Percentiles rank a stretch among this genome's conserved stretches.
Conservation (phyloP, 305 asterid species). For the Euphrasia arctica region DNA sequence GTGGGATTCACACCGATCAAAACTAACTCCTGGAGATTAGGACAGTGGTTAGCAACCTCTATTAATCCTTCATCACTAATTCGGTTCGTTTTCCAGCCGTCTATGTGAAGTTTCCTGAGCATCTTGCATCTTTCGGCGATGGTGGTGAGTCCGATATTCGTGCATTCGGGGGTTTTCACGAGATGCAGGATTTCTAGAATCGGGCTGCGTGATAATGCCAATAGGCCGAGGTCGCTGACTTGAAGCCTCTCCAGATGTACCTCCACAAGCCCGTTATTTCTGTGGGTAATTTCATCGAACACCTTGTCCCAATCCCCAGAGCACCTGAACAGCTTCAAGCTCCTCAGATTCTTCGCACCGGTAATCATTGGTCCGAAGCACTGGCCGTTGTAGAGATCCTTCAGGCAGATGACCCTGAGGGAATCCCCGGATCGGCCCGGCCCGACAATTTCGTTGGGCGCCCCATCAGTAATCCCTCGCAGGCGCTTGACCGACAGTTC, state of each 20-base stretch:
- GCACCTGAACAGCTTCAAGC: conserved; percentile 66
- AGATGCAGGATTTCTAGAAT: conserved; percentile 65
- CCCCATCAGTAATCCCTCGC: conserved; percentile 56
- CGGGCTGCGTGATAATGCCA: conserved; percentile 52
- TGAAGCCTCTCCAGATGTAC: conserved; percentile 82
- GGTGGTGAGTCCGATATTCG: conserved; percentile 51
- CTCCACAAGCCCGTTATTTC: conserved; percentile 46
- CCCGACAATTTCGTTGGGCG: conserved; percentile 46
- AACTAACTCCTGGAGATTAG: conserved; percentile 62
- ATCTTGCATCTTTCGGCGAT: conserved; percentile 60
- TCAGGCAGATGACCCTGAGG: conserved; percentile 49
- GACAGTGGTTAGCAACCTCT: conserved; percentile 57
- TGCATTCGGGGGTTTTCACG: conserved; percentile 72
- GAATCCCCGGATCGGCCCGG: conserved; percentile 52
- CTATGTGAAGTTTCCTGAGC: conserved; percentile 69
- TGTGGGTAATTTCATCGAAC: conserved; percentile 44
- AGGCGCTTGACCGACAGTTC: conserved; percentile 71
- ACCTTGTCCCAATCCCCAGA: conserved; percentile 80
- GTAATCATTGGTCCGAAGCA: conserved; percentile 63
- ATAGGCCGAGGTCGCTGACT: conserved; percentile 67
- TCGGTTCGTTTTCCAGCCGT: conserved; percentile 77
- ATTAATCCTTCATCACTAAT: conserved; percentile 68
- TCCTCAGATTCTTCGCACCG: conserved; percentile 55
- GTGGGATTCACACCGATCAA: conserved; percentile 74
- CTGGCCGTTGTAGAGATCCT: conserved; percentile 68